Evolutionary conservation across 257 asterid species (phyloP).

Genomic region (Nicotiana attenuata): DNA sequence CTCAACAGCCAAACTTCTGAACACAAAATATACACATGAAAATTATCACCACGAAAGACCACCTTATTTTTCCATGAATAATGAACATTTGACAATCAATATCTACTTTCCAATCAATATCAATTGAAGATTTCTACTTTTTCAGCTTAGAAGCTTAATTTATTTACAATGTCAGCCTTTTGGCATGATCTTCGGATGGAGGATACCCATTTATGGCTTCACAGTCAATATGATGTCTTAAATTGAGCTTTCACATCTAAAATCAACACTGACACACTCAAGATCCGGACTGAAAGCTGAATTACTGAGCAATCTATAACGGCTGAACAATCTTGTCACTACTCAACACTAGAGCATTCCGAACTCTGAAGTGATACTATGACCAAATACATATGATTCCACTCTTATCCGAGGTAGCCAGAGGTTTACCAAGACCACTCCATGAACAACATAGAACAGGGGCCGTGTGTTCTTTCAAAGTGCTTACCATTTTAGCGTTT

Average conservation of each 20-base stretch:
- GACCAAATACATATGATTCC: slow-evolving; percentile 74
- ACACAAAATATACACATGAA: not conserved
- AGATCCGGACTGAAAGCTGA: not conserved
- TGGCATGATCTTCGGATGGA: not conserved
- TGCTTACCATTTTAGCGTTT: slow-evolving; percentile 58
- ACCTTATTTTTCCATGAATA: not conserved
- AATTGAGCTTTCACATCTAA: not conserved
- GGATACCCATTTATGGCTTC: not conserved
- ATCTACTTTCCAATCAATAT: not conserved
- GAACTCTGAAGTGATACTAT: slow-evolving; percentile 1
- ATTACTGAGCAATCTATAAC: not conserved
- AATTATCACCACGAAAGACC: not conserved
- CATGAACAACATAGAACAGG: slow-evolving; percentile 77
- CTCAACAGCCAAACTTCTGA: not conserved
- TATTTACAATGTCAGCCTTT: not conserved
- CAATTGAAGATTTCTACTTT: not conserved
- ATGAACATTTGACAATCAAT: not conserved
- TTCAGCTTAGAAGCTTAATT: not conserved
- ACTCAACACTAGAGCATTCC: not conserved
- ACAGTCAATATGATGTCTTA: not conserved
- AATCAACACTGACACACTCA: not conserved
- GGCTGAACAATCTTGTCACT: not conserved
- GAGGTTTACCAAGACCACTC: slow-evolving; percentile 76
- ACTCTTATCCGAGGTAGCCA: slow-evolving; percentile 77
- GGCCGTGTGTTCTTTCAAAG: slow-evolving; percentile 70